Base-by-base conservation (phyloP, 805 yeast genomes). In the Starmerella scarabaei region DNA sequence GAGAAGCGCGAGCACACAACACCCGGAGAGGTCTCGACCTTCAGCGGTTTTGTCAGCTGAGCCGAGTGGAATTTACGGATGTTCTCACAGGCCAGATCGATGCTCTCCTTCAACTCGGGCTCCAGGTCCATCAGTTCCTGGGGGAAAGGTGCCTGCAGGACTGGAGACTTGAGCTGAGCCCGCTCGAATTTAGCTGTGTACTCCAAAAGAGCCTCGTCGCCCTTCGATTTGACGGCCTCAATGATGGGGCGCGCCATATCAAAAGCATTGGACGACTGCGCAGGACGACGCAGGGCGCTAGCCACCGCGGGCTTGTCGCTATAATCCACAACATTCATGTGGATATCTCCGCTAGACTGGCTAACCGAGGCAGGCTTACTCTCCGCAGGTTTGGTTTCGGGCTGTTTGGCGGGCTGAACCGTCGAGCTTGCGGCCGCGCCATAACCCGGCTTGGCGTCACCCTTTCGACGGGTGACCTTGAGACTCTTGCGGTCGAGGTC, bases 1-100 rank as follows among this genome's bases (percentile, higher is more conserved):
- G 97, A 81, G 61, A 91, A 91, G 54, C 99, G 75, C 16, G 94
- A 82, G 65, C 98, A 91, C 38, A 71, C 63, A 20, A 91, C 97
- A 51, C 98, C 98, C 2, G 94, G 93, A 43, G 80, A 69, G 0
- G 99, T 91, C 63, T 88, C 97, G 30, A 91, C 94, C 6, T 69
- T 69, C 60, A 88, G 64, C 45, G 67, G 68, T 48, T 82, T 85
- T 44, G 80, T 66, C 34, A 53, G 43, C 63, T 91, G 99, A 3
- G 97, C 98, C 21, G 77, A 74, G 63, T 91, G 99, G 75, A 91
- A 91, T 62, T 76, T 81, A 54, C 74, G 75, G 43, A 91, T 91
- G 61, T 91, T 91, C 47, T 71, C 75, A 63, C 85, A 78, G 18
- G 96, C 85, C 45, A 91, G 64, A 57, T 91, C 98, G 48, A 91